A percentile compares a stretch with the other conserved stretches of the same genome.
Evolutionary conservation across 805 yeast genomes (phyloP).

Genomic region (Candida vartiovaarae): DNA sequence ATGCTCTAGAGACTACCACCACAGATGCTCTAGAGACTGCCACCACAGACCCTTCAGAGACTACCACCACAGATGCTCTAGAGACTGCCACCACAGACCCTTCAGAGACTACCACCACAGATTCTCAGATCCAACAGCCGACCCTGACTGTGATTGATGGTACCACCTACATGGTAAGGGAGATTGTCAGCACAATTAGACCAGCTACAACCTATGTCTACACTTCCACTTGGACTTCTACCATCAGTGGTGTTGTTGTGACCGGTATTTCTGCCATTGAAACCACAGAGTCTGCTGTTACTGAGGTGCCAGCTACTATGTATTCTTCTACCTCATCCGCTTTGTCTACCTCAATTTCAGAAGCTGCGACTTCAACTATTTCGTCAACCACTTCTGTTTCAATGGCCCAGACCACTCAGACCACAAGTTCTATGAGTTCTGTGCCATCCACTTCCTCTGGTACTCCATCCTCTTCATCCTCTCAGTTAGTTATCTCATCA

Average conservation of each 20-base stretch:
- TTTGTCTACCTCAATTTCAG: neutral
- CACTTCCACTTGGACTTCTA: constrained; percentile 18
- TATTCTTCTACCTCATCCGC: constrained; percentile 2
- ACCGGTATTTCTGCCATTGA: constrained; percentile 8
- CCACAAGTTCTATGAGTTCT: neutral
- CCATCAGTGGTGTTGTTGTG: constrained; percentile 15
- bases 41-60: constrained; percentile 3
- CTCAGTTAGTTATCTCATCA: neutral
- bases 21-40: constrained; percentile 4
- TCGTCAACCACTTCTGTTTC: neutral
- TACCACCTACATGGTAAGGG: constrained; percentile 20
- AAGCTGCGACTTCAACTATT: constrained; percentile 2
- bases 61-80: neutral
- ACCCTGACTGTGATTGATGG: constrained; percentile 18
- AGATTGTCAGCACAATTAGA: constrained; percentile 19
- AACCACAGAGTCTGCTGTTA: constrained; percentile 6
- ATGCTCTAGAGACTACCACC: constrained; percentile 1
- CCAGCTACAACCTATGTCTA: constrained; percentile 20
- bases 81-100: constrained; percentile 11
- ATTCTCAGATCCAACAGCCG: neutral
- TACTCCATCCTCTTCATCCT: constrained; percentile 1
- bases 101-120: constrained; percentile 2
- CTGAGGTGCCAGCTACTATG: constrained; percentile 1
- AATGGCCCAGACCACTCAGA: neutral
- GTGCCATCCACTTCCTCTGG: constrained; percentile 2